phyloP scores from a whole-genome alignment of 768 basidiomycete species.

The Clavaria fumosa region DNA sequence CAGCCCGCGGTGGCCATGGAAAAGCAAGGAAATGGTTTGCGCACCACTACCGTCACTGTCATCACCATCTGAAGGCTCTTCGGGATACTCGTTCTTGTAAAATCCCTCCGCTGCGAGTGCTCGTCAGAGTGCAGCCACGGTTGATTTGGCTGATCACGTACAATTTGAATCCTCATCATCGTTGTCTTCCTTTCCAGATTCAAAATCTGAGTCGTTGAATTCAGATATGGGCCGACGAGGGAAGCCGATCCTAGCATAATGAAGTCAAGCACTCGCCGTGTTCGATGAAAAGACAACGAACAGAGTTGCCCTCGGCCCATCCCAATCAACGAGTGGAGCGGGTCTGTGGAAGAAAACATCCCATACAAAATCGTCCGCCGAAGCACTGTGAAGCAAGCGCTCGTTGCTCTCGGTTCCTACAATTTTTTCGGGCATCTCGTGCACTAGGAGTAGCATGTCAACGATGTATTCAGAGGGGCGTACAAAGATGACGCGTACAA shows the following conservation, averaged over 20 bases:
- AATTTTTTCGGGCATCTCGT: conserved; percentile 14
- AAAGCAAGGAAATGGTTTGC: conserved; percentile 5
- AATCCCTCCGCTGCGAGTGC: conserved; percentile 51
- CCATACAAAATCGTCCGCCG: conserved; percentile 56
- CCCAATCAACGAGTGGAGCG: conserved; percentile 43
- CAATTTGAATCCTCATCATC: conserved; percentile 81
- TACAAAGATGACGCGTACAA: conserved; percentile 23
- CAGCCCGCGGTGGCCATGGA: conserved; percentile 3
- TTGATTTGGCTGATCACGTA: conserved; percentile 14
- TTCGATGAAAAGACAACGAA: conserved; percentile 20
- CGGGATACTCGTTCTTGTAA: conserved; percentile 77
- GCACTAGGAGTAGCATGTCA: conserved; percentile 15
- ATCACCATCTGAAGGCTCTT: conserved; percentile 34
- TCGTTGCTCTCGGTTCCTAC: conserved; percentile 3
- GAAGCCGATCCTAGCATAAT: conserved; percentile 38
- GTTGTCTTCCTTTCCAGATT: conserved; percentile 54
- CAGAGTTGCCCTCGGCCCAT: conserved; percentile 47
- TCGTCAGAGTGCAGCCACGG: conserved; percentile 1
- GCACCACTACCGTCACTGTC: conserved; percentile 26
- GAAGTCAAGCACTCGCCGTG: background rate
- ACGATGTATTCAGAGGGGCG: conserved; percentile 2
- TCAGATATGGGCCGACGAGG: conserved; percentile 39
- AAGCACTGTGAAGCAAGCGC: conserved; percentile 3
- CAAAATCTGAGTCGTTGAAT: conserved; percentile 46
- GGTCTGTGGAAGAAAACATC: conserved; percentile 71